Conservation (phyloP, 1,284 basidiomycete genomes). For the Apiotrichum laibachii region DNA sequence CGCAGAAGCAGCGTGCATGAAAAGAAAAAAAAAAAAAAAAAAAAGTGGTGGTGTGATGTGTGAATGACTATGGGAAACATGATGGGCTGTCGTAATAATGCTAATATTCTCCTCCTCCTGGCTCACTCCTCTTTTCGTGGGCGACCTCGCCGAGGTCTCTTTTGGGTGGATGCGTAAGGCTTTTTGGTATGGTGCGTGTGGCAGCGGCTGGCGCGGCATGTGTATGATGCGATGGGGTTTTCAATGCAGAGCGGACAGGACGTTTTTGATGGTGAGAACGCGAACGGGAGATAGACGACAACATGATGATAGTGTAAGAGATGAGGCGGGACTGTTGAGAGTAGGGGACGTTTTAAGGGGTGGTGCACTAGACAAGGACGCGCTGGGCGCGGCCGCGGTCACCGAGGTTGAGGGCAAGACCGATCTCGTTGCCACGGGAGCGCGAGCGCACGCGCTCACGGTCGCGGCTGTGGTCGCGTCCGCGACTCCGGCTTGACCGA, state of each 20-base stretch:
- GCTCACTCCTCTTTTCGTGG: background rate
- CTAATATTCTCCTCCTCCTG: background rate
- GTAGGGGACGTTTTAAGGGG: too few species aligned
- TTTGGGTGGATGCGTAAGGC: background rate
- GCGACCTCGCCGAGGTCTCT: too few species aligned
- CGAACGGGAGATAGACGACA: too few species aligned
- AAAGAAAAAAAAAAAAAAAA: too few species aligned
- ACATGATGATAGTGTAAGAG: background rate
- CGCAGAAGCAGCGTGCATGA: too few species aligned
- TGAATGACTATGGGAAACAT: background rate
- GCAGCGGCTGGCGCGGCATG: background rate
- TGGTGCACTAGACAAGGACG: constrained; percentile 1
- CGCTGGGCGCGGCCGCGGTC: constrained; percentile 12
- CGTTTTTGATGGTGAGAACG: too few species aligned
- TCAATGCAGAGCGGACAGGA: too few species aligned
- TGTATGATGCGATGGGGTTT: too few species aligned
- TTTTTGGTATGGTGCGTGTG: background rate
- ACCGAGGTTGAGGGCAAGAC: constrained; percentile 15
- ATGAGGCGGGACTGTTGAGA: background rate
- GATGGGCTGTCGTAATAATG: background rate
- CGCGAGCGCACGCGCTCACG: constrained; percentile 8
- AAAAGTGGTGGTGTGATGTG: background rate
- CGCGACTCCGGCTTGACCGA: constrained; percentile 20
- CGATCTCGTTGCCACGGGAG: constrained; percentile 9
- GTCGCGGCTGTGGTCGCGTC: constrained; percentile 23